Percentiles rank a stretch among this genome's conserved stretches.
These are phyloP conservation scores for Coemansia sp. DNA, from an alignment of 192 early-diverging fungal genomes.

Conservation along the genomic window DNA sequence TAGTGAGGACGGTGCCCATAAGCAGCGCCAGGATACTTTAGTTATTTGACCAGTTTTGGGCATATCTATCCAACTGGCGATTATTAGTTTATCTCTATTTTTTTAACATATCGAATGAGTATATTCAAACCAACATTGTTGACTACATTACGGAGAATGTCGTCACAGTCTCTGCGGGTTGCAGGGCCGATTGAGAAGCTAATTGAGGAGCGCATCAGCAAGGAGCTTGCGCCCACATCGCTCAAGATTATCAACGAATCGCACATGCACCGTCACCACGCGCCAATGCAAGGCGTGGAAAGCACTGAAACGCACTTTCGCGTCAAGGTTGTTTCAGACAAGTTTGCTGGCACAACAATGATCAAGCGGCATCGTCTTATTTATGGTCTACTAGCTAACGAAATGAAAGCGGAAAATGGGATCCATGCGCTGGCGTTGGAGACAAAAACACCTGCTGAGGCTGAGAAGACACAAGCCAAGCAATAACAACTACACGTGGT, in stretches of 20 bases:
- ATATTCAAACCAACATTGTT: neutral
- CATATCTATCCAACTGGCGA: no score
- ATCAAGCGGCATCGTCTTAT: conserved; percentile 70
- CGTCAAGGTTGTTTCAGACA: conserved; percentile 69
- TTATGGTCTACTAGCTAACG: conserved; percentile 62
- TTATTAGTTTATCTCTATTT: neutral
- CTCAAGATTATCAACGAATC: conserved; percentile 80
- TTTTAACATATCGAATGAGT: neutral
- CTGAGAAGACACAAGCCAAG: conserved; percentile 61
- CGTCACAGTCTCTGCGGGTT: neutral
- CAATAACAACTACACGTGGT: neutral
- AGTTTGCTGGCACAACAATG: conserved; percentile 53
- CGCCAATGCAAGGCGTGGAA: conserved; percentile 77
- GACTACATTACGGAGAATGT: neutral
- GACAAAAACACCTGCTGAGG: conserved; percentile 65
- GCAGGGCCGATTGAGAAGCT: conserved; percentile 18
- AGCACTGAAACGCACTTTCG: conserved; percentile 84
- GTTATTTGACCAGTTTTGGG: no score
- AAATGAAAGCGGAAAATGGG: conserved; percentile 71
- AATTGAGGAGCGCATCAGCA: conserved; percentile 30
- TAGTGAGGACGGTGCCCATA: neutral
- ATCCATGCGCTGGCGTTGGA: conserved; percentile 78
- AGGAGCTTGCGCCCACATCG: conserved; percentile 56
- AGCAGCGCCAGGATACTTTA: no score
- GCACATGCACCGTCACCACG: conserved; percentile 77